These are phyloP conservation scores for Zymoseptoria tritici DNA, from an alignment of 2,329 filamentous ascomycete genomes.

Conservation along the genomic window DNA sequence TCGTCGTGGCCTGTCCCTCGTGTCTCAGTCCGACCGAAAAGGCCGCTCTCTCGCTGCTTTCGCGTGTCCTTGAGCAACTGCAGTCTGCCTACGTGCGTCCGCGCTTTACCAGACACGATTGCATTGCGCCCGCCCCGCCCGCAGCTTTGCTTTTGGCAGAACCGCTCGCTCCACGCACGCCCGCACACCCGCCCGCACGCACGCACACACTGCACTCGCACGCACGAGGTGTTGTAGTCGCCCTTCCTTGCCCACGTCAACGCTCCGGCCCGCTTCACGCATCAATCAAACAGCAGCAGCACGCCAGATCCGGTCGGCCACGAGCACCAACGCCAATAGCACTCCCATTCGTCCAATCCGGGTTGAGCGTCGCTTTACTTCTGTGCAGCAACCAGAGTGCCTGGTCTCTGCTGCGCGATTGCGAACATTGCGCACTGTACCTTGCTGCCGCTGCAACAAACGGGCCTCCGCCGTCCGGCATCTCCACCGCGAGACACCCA, in stretches of 20 bases:
- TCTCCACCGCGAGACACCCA: conserved; percentile 1
- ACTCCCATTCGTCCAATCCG: neutral
- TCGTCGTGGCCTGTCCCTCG: conserved; percentile 3
- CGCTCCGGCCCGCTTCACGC: conserved; percentile 12
- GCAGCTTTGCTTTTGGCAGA: conserved; percentile 3
- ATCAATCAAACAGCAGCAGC: conserved; percentile 2
- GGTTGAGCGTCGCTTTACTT: neutral
- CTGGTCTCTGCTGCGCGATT: neutral
- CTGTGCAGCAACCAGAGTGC: conserved; percentile 2
- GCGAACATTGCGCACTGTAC: conserved; percentile 11
- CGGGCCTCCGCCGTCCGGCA: conserved; percentile 6
- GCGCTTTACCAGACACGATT: conserved; percentile 4
- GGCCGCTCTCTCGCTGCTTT: conserved; percentile 9
- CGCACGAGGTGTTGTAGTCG: conserved; percentile 16
- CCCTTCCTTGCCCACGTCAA: conserved; percentile 9
- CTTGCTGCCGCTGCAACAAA: conserved; percentile 15
- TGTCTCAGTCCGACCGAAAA: conserved; percentile 17
- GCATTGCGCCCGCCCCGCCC: conserved; percentile 4
- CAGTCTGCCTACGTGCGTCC: conserved; percentile 16
- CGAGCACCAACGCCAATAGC: conserved; percentile 1
- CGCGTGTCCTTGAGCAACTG: conserved; percentile 15
- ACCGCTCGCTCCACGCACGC: neutral
- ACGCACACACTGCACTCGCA: neutral
- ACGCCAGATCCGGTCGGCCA: neutral
- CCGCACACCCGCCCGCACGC: neutral